Evolutionary conservation across 441 rosid genomes (phyloP), one percentile per base, ranked within the genome.

Genomic region (Pelargonium fulgidum): DNA sequence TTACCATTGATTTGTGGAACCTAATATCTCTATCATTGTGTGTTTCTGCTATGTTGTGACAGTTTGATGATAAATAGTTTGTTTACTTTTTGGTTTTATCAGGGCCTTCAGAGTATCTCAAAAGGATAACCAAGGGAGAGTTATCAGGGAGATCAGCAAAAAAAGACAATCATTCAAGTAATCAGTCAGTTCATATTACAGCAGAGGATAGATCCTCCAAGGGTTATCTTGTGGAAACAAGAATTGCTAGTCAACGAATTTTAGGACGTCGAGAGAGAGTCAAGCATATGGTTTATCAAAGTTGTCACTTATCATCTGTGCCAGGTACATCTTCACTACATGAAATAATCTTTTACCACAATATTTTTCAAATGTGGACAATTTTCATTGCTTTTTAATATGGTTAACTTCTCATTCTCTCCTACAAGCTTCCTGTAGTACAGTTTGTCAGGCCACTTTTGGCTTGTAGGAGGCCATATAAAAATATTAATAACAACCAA

Each of bases 231-330:
- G 72, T 69, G 14, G 73, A 45, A 24, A 68, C 54, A 62, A 45
- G 64, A 50, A 62, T 2, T 47, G 5, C 73, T 2, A 68, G 62
- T 68, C 71, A 66, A 72, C 67, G 68, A 50, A 70, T 75, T 42
- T 48, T 64, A 10, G 67, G 68, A 6, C 74, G 20, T 56, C 72
- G 44, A 63, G 76, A 72, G 76, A 75, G 70, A n/a, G 71, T 76
- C 74, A 77, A 83, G 77, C 81, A 72, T 73, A 75, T 71, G 72
- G 76, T 77, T 70, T 80, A 62, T 76, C 75, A 66, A 66, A 74
- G 68, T 62, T 78, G 76, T 44, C 73, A 76, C 62, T 68, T 73
- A 8, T 48, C 82, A 10, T 80, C 81, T 1, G 68, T 41, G 66
- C 58, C 81, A 75, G 87, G 93, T 81, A 48, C 12, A 62, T 65